Evolutionary conservation across 1,284 basidiomycete species (phyloP).

Genomic region (Ustilago nuda): DNA sequence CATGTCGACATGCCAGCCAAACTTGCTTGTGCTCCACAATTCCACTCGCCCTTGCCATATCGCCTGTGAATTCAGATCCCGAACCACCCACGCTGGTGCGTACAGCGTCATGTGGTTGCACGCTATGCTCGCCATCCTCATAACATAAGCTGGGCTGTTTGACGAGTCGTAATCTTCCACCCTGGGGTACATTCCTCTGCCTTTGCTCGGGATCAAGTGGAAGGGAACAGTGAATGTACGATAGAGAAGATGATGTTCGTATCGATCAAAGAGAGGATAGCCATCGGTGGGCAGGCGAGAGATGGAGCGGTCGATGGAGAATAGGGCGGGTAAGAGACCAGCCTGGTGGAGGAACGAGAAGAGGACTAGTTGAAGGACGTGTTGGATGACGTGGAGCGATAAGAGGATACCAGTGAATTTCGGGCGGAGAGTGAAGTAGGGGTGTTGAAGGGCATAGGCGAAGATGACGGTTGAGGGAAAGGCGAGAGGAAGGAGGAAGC

Average conservation of each 20-base stretch:
- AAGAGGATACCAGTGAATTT: conserved; percentile 15
- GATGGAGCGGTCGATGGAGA: conserved; percentile 29
- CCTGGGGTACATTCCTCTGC: conserved; percentile 5
- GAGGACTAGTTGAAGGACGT: conserved; percentile 33
- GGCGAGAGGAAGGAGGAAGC: conserved; percentile 68
- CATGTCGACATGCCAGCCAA: conserved; percentile 35
- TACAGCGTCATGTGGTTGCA: conserved; percentile 26
- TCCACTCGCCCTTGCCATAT: background rate
- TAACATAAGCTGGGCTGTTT: background rate
- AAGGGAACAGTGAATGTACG: conserved; percentile 47
- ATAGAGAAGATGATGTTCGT: conserved; percentile 38
- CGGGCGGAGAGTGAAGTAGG: conserved; percentile 25
- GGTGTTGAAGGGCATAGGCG: conserved; percentile 25
- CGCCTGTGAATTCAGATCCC: background rate
- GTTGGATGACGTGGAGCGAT: conserved; percentile 34
- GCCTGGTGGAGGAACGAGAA: conserved; percentile 55
- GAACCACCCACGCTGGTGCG: conserved; percentile 17
- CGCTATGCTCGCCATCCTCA: background rate
- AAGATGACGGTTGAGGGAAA: conserved; percentile 55
- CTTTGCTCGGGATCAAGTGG: conserved; percentile 35
- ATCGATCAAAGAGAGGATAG: conserved; percentile 1
- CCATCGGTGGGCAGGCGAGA: background rate
- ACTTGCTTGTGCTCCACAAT: background rate
- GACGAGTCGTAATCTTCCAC: conserved; percentile 15
- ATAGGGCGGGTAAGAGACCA: conserved; percentile 39